A percentile compares a stretch with the other conserved stretches of the same genome.
phyloP scores from a whole-genome alignment of 2,329 filamentous ascomycete species.

The Xylaria sp. region DNA sequence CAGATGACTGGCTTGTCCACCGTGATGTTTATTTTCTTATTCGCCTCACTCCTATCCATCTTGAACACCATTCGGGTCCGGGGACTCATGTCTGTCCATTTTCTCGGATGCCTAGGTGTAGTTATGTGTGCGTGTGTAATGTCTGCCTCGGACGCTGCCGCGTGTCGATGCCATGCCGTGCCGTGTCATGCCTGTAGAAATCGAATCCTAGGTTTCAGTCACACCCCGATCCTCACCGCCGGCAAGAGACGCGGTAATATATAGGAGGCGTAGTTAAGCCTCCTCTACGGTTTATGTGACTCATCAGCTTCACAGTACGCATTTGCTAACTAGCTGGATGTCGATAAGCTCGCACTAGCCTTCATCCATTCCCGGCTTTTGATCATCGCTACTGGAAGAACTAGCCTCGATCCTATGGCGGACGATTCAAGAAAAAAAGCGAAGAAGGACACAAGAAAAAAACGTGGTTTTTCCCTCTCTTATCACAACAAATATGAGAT shows the following conservation, averaged over 20 bases:
- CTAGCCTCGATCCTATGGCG: not conserved
- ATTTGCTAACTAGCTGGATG: not conserved
- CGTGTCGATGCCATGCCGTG: not conserved
- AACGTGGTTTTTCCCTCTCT: not conserved
- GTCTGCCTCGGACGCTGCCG: not conserved
- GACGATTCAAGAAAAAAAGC: not conserved
- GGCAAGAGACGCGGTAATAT: conserved; percentile 18
- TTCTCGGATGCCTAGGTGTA: not conserved
- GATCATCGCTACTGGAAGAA: not conserved
- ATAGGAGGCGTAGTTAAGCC: conserved; percentile 17
- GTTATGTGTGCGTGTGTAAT: not conserved
- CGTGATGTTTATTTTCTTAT: not conserved
- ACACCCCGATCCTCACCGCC: not conserved
- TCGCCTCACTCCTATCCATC: conserved; percentile 3
- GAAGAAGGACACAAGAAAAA: not conserved
- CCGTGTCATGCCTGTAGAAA: not conserved
- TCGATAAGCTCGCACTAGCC: not conserved
- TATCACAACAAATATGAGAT: conserved; percentile 21
- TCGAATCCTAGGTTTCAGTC: not conserved
- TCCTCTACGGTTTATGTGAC: conserved; percentile 9
- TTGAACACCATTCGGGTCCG: not conserved
- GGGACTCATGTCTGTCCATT: not conserved
- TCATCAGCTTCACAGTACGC: not conserved
- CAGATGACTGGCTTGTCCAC: conserved; percentile 5
- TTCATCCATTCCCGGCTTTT: not conserved